Evolutionary conservation across 108 stramenopile species (phyloP).

Genomic region (Cyclotella distinguenda): DNA sequence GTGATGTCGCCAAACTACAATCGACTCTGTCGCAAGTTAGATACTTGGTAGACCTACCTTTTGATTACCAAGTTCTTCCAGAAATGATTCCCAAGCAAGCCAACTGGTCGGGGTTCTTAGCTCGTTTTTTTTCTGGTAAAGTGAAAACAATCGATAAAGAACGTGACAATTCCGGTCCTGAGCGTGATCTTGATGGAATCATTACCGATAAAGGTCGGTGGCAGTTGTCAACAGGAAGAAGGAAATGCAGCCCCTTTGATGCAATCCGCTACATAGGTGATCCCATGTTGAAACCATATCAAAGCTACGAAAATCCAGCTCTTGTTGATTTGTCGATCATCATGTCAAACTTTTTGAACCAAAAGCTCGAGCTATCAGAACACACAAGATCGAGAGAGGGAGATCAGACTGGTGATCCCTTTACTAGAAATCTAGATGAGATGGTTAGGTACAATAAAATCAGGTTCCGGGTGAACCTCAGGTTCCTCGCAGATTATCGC

Average conservation of each 20-base stretch:
- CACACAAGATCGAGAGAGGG: not conserved
- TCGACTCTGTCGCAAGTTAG: conserved; percentile 51
- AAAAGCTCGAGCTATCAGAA: conserved; percentile 46
- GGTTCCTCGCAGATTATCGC: conserved; percentile 80
- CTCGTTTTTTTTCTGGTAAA: not conserved
- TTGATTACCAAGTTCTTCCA: conserved; percentile 55
- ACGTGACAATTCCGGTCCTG: conserved; percentile 12
- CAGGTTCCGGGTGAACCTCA: conserved; percentile 69
- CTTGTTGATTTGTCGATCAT: conserved; percentile 53
- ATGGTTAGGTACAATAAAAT: conserved; percentile 40
- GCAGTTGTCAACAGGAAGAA: conserved; percentile 47
- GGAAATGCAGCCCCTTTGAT: conserved; percentile 65
- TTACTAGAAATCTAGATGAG: conserved; percentile 31
- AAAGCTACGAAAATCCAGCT: conserved; percentile 64
- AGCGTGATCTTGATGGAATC: conserved; percentile 50
- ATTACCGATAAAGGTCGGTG: conserved; percentile 63
- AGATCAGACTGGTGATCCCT: conserved; percentile 10
- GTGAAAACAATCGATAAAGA: not conserved
- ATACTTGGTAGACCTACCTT: conserved; percentile 62
- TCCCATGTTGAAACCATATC: conserved; percentile 50
- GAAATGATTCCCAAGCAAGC: conserved; percentile 9
- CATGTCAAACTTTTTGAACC: conserved; percentile 56
- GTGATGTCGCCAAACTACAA: conserved; percentile 60
- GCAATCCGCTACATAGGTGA: conserved; percentile 72
- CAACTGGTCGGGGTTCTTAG: conserved; percentile 16